Percentiles rank a stretch among this genome's conserved stretches.
Evolutionary conservation across 202 grass and related monocot species (phyloP).

Genomic region (Brachypodium distachyon): DNA sequence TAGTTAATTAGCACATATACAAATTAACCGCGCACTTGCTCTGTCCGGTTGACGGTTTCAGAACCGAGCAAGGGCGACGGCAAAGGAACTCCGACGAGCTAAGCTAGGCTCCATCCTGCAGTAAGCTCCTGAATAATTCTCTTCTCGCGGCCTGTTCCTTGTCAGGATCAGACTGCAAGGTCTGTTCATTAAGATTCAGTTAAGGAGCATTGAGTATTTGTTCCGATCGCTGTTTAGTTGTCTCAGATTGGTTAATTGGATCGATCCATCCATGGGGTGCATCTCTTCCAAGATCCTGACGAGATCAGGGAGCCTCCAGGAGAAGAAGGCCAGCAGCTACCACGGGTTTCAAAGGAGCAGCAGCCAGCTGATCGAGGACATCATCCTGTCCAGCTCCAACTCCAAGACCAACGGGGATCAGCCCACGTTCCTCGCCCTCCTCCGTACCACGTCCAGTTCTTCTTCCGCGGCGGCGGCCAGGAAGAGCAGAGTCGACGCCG

Average conservation of each 20-base stretch:
- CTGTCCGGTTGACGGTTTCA: neutral
- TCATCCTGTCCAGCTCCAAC: constrained; percentile 48
- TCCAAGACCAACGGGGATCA: constrained; percentile 55
- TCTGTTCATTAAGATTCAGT: no score
- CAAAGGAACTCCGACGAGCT: neutral
- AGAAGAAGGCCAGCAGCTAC: constrained; percentile 44
- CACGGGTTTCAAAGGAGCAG: constrained; percentile 41
- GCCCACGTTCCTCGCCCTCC: constrained; percentile 61
- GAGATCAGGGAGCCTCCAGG: constrained; percentile 65
- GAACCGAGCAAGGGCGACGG: neutral
- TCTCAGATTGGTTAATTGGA: constrained; percentile 17
- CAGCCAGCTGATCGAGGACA: constrained; percentile 64
- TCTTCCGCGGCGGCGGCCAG: constrained; percentile 4
- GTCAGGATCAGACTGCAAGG: no score
- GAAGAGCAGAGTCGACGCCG: constrained; percentile 1
- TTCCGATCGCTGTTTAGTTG: no score
- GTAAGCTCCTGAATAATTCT: neutral
- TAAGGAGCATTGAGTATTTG: no score
- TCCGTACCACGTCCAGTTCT: constrained; percentile 31
- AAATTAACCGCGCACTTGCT: constrained; percentile 3
- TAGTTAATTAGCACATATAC: neutral
- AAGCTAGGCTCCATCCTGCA: constrained; percentile 3
- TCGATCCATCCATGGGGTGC: constrained; percentile 57
- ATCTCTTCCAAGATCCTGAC: constrained; percentile 54
- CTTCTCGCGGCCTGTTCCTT: no score